Evolutionary conservation across 129 eudicot species (phyloP), one percentile per base, ranked within the genome.

Genomic region (Escallonia rubra): DNA sequence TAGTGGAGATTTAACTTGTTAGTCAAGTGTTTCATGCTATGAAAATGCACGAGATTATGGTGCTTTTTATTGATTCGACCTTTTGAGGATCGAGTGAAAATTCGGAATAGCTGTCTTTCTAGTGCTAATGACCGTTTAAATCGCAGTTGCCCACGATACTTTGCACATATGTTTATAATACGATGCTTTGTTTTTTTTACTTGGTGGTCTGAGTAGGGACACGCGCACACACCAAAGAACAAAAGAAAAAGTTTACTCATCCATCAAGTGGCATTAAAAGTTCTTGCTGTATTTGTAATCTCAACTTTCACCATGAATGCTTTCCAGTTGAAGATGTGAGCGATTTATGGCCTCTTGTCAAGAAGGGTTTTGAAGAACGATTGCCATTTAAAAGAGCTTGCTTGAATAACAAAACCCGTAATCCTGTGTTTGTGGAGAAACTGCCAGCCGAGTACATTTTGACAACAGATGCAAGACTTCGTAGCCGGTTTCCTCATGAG

Each of bases 311-410:
- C 42, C 53, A 16, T 41, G 23, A 12, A 70, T 59, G 34, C 12
- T 14, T 59, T 88, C 77, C 93, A 89, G 98, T 93, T 79, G 94
- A 93, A 79, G 95, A 93, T 77, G 96, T 86, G 65, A 86, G 86
- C 64, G 96, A 93, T 79, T 74, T 93, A 79, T 93, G 98, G 96
- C 92, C 95, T 51, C 76, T 69, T 64, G 85, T 93, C 59, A 93
- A 86, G 86, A 79, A 80, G 70, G 83, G 43, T 10, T 89, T 93
- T 68, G 96, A 93, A 81, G 80, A 80, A 71, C 80, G 86, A 63
- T 67, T 89, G 83, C 96, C 98, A 8, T 82, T 89, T 67, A 86
- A 74, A 78, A 76, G 79, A 72, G 95, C 87, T 71, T 74, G 55
- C 38, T 81, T 93, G 71, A 93, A 93, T 78, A 93, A 93, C 81